phyloP scores from a whole-genome alignment of 2,329 filamentous ascomycete species.

The Cladophialophora immunda region DNA sequence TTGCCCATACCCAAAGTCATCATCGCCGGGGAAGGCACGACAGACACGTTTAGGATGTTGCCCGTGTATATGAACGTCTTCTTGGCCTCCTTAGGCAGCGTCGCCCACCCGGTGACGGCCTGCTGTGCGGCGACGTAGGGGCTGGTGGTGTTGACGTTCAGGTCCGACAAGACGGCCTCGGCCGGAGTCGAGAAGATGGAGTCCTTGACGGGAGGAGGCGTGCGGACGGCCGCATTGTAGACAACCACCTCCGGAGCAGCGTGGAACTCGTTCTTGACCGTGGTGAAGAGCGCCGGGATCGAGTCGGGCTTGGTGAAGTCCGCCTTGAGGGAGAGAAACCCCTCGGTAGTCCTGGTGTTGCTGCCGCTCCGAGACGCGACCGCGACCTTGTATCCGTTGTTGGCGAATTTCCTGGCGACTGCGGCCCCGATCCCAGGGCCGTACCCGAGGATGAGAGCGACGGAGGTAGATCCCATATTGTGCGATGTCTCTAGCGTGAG shows the following conservation, averaged over 20 bases:
- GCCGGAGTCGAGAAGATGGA: slow-evolving; percentile 44
- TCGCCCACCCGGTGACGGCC: slow-evolving; percentile 45
- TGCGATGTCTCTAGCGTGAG: not conserved
- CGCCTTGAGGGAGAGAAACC: slow-evolving; percentile 43
- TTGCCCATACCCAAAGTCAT: slow-evolving; percentile 53
- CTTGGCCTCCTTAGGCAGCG: slow-evolving; percentile 43
- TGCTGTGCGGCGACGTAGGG: slow-evolving; percentile 53
- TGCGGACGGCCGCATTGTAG: slow-evolving; percentile 36
- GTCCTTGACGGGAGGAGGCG: not conserved
- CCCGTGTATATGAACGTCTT: slow-evolving; percentile 56
- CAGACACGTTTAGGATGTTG: slow-evolving; percentile 49
- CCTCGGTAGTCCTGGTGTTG: slow-evolving; percentile 11
- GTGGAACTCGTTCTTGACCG: slow-evolving; percentile 47
- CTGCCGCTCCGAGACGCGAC: slow-evolving; percentile 11
- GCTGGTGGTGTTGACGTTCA: slow-evolving; percentile 51
- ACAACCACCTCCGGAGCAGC: slow-evolving; percentile 44
- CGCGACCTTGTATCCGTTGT: slow-evolving; percentile 37
- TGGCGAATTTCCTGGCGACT: slow-evolving; percentile 27
- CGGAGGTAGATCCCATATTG: slow-evolving; percentile 13
- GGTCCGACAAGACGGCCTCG: slow-evolving; percentile 38
- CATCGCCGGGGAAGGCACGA: slow-evolving; percentile 39
- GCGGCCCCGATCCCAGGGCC: slow-evolving; percentile 26
- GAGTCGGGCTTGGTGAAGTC: slow-evolving; percentile 48
- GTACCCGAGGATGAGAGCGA: slow-evolving; percentile 46
- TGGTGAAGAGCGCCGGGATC: slow-evolving; percentile 49